These are phyloP conservation scores for Aspergillus pseudoviridinutans DNA, from an alignment of 2,329 filamentous ascomycete species.

Conservation along the genomic window DNA sequence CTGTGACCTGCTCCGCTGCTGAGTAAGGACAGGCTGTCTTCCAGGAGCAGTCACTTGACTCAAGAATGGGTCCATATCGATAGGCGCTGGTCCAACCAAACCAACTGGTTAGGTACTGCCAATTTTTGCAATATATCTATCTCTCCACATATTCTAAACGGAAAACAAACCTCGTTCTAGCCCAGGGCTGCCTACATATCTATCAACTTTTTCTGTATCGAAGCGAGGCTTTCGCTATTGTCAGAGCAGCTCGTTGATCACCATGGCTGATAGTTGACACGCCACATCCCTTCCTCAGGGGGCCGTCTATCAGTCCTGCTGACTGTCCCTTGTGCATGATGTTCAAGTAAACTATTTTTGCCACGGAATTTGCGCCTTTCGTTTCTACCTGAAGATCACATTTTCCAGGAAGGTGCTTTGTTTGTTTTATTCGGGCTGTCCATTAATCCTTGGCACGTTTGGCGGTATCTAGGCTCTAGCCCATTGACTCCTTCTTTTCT, in stretches of 20 bases:
- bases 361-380: constrained; percentile 21
- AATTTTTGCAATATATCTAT: constrained; percentile 11
- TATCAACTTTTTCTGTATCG: background rate
- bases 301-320: constrained; percentile 19
- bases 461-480: background rate
- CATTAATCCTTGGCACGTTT: background rate
- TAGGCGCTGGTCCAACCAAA: constrained; percentile 8
- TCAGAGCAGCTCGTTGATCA: background rate
- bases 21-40: constrained; percentile 11
- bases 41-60: constrained; percentile 18
- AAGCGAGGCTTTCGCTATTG: background rate
- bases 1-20: constrained; percentile 21
- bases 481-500: background rate
- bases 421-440: background rate
- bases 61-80: constrained; percentile 15
- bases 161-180: constrained; percentile 9
- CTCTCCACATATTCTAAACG: background rate
- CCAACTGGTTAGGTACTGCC: constrained; percentile 5
- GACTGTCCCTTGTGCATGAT: constrained; percentile 18
- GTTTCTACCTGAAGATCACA: background rate
- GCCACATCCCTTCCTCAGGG: constrained; percentile 6
- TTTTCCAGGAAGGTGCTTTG: background rate
- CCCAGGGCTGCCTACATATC: background rate
- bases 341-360: constrained; percentile 27
- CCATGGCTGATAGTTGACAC: constrained; percentile 16